Percentiles rank a stretch among this genome's conserved stretches.
Evolutionary conservation across 495 filamentous ascomycete genomes (phyloP).

Genomic region (Aspergillus avenaceus): DNA sequence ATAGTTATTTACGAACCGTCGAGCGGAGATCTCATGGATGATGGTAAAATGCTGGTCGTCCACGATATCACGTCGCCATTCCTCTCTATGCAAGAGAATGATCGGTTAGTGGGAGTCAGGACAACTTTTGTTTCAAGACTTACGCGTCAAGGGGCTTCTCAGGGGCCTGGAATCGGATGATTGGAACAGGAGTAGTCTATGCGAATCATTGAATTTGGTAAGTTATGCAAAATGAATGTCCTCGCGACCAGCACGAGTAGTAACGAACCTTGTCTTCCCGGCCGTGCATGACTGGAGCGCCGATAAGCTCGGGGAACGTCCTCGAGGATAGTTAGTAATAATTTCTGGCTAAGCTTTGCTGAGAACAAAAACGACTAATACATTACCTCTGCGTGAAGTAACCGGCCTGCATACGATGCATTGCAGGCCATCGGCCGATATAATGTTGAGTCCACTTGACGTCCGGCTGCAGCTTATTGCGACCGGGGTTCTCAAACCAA

Average conservation of each 20-base stretch:
- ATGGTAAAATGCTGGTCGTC: neutral
- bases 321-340: neutral
- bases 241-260: too few relatives aligned
- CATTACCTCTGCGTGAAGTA: neutral
- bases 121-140: neutral
- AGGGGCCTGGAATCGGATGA: neutral
- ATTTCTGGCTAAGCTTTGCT: neutral
- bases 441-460: neutral
- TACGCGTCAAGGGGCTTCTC: neutral
- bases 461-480: neutral
- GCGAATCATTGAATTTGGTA: neutral
- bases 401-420: neutral
- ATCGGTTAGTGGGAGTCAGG: neutral
- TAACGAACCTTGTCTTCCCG: neutral
- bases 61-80: neutral
- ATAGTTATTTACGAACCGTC: neutral
- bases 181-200: neutral
- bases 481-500: conserved; percentile 2
- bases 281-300: neutral
- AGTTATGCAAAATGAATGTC: too few relatives aligned
- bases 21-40: neutral
- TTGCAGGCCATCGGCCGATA: neutral
- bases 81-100: neutral
- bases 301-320: neutral
- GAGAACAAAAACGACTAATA: neutral